These are phyloP conservation scores for Trichosporon sp. DNA, from an alignment of 1,284 basidiomycete species.

Conservation along the genomic window DNA sequence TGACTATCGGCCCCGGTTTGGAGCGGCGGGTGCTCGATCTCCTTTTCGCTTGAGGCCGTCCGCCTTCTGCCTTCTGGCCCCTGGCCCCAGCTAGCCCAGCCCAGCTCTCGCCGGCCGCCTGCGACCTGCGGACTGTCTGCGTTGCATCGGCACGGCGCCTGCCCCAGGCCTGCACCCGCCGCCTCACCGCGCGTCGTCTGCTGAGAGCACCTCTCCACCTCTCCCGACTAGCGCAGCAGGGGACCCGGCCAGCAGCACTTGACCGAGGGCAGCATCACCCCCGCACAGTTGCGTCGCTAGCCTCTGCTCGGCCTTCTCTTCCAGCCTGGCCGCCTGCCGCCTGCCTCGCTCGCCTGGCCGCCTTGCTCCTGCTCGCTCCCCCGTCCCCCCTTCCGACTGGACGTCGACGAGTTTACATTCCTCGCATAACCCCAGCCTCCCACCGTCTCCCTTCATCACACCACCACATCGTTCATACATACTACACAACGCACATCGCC, in stretches of 20 bases:
- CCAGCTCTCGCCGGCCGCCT: background rate
- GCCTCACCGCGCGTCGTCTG: background rate
- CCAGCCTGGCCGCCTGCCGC: background rate
- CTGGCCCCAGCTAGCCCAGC: too few relatives aligned
- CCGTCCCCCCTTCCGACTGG: background rate
- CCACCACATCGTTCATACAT: conserved; percentile 3
- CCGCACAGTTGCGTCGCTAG: too few relatives aligned
- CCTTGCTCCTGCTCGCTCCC: background rate
- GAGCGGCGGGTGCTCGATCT: background rate
- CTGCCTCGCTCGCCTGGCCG: background rate
- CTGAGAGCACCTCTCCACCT: background rate
- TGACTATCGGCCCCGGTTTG: background rate
- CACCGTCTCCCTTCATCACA: background rate
- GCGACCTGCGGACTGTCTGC: background rate
- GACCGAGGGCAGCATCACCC: background rate
- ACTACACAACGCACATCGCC: background rate
- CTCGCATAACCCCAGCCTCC: conserved; percentile 8
- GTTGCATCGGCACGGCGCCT: background rate
- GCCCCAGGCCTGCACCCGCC: too few relatives aligned
- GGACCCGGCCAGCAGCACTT: background rate
- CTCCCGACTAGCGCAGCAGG: background rate
- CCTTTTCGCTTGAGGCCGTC: background rate
- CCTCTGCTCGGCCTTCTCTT: background rate
- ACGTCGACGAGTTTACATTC: background rate
- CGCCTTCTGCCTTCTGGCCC: background rate